Evolutionary conservation across 2,329 filamentous ascomycete genomes (phyloP).

Genomic region (Thielaviopsis musarum): DNA sequence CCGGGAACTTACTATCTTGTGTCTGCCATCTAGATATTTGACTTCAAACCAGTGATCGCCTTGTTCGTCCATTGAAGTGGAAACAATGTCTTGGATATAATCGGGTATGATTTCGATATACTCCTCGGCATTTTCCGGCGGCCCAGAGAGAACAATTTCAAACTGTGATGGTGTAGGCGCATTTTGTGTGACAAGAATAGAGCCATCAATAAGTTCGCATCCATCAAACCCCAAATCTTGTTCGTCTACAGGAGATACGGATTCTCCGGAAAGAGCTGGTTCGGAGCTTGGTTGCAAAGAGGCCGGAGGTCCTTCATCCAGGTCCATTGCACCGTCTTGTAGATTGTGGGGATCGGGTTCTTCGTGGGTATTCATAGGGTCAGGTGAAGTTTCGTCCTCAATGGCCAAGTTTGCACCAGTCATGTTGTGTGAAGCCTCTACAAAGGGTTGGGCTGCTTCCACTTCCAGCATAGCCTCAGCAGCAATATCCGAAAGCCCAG

Average conservation of each 20-base stretch:
- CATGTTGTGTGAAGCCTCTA: neutral
- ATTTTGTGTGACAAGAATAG: neutral
- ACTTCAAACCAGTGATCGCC: conserved; percentile 20
- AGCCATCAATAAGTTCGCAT: neutral
- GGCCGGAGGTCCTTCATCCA: neutral
- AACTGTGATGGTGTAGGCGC: conserved; percentile 1
- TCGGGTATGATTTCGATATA: conserved; percentile 21
- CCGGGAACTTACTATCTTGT: conserved; percentile 25
- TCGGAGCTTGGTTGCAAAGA: neutral
- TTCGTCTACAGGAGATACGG: neutral
- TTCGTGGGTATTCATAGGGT: neutral
- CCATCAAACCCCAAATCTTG: neutral
- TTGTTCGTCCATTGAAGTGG: conserved; percentile 17
- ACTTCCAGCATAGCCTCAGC: neutral
- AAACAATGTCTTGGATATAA: conserved; percentile 22
- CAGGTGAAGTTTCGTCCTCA: neutral
- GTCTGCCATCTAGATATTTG: conserved; percentile 29
- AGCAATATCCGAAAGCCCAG: neutral
- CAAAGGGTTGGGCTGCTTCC: neutral
- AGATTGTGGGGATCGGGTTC: neutral
- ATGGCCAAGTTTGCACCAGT: too few species aligned
- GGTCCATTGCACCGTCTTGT: neutral
- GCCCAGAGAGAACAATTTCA: conserved; percentile 10
- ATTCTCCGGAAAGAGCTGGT: neutral
- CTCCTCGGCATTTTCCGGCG: conserved; percentile 12